phyloP scores from a whole-genome alignment of 345 rosid species.

The Noccaea caerulescens region DNA sequence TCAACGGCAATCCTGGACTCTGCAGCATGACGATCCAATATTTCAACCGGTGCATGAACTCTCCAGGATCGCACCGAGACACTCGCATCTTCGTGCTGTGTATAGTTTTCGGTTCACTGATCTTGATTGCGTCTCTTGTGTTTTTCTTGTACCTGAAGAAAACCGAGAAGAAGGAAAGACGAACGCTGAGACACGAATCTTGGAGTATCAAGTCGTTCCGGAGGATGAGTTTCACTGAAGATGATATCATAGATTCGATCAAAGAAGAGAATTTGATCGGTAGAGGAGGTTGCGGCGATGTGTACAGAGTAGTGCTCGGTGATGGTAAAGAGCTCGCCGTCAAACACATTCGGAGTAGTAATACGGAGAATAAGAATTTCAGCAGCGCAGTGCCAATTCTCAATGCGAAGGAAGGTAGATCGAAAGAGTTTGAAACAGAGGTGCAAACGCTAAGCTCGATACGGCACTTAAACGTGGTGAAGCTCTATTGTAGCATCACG shows the following conservation, averaged over 20 bases:
- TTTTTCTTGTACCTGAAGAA: conserved; percentile 60
- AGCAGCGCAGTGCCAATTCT: conserved; percentile 71
- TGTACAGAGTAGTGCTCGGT: conserved; percentile 66
- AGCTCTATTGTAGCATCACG: conserved; percentile 87
- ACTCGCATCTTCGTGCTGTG: conserved; percentile 55
- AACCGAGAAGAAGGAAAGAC: conserved; percentile 53
- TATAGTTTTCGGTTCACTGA: conserved; percentile 50
- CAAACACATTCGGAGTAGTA: conserved; percentile 65
- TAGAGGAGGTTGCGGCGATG: conserved; percentile 88
- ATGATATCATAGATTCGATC: conserved; percentile 84
- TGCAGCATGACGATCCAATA: conserved; percentile 65
- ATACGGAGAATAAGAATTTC: conserved; percentile 46
- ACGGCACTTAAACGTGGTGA: conserved; percentile 90
- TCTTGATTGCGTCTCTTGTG: conserved; percentile 60
- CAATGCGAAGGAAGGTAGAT: conserved; percentile 46
- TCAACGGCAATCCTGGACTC: conserved; percentile 68
- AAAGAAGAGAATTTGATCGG: conserved; percentile 87
- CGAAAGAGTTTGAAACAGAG: conserved; percentile 80
- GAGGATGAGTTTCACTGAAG: conserved; percentile 66
- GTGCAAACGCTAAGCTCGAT: conserved; percentile 88
- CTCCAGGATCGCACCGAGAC: conserved; percentile 53
- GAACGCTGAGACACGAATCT: conserved; percentile 66
- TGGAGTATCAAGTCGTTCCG: conserved; percentile 89
- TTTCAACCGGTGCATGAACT: conserved; percentile 55
- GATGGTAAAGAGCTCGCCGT: conserved; percentile 85